A percentile compares a stretch with the other conserved stretches of the same genome.
phyloP scores from a whole-genome alignment of 257 asterid genomes.

The Jasminum sambac region DNA sequence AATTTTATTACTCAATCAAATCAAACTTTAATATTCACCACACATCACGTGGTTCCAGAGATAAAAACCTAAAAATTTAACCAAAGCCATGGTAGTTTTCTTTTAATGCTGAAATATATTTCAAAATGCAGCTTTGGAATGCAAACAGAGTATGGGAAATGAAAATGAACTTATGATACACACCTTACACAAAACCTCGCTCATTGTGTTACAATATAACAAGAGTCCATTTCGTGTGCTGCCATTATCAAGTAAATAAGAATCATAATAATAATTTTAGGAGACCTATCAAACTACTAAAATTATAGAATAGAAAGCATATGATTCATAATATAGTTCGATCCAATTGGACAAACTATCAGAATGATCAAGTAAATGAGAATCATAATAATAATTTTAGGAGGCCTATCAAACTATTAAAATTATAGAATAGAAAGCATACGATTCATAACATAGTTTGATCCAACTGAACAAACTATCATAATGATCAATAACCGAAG shows the following conservation, averaged over 20 bases:
- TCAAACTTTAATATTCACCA: no score
- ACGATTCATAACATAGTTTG: not conserved
- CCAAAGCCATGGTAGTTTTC: no score
- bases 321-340: not conserved
- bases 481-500: no score
- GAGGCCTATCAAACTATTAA: not conserved
- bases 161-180: not conserved
- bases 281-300: not conserved
- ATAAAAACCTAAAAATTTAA: no score
- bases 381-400: not conserved
- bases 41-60: no score
- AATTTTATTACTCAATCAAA: no score
- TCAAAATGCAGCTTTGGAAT: not conserved
- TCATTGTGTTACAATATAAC: conserved; percentile 72
- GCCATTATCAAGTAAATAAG: conserved; percentile 30
- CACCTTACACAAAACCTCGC: conserved; percentile 95
- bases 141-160: not conserved
- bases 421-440: not conserved
- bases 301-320: not conserved
- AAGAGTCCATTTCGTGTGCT: conserved; percentile 75
- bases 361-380: conserved; percentile 18
- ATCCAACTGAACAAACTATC: no score
- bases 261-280: not conserved
- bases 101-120: no score
- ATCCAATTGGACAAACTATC: no score